These are phyloP conservation scores for Coemansia sp. DNA, from an alignment of 192 early-diverging fungal species.

Conservation along the genomic window DNA sequence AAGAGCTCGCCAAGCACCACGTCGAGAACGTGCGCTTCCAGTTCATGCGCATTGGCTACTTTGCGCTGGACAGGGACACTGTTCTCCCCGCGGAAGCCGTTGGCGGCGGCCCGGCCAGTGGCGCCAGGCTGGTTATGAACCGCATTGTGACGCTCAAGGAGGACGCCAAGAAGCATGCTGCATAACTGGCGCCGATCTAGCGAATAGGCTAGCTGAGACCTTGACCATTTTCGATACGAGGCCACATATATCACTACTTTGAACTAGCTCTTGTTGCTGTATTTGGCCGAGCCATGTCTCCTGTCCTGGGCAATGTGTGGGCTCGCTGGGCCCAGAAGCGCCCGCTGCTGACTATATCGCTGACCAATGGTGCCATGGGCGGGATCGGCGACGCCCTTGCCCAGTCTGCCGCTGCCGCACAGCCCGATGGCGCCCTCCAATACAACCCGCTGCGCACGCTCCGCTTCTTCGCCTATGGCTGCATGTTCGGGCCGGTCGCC, in stretches of 20 bases:
- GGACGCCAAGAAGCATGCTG: conserved; percentile 56
- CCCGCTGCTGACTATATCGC: conserved; percentile 59
- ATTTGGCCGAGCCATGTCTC: no score
- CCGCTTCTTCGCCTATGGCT: conserved; percentile 60
- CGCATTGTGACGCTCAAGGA: conserved; percentile 67
- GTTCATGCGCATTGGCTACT: conserved; percentile 95
- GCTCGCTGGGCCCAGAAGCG: conserved; percentile 26
- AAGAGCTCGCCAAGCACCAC: conserved; percentile 52
- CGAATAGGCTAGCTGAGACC: no score
- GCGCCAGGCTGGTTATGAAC: conserved; percentile 58
- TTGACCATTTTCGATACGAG: no score
- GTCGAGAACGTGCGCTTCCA: conserved; percentile 90
- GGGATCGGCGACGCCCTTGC: conserved; percentile 56
- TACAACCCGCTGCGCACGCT: conserved; percentile 36
- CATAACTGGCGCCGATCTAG: not conserved
- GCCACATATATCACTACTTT: no score
- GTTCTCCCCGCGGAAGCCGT: conserved; percentile 55
- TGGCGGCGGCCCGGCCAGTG: conserved; percentile 54
- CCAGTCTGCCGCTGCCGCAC: conserved; percentile 31
- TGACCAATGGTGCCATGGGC: conserved; percentile 59
- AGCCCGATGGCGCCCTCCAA: not conserved
- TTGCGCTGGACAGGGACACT: conserved; percentile 91
- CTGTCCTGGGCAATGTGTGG: conserved; percentile 13
- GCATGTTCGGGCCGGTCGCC: conserved; percentile 58
- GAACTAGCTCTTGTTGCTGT: no score